Evolutionary conservation across 768 basidiomycete genomes (phyloP), one percentile per base, ranked within the genome.

Genomic region (Guyanaporus albipodus): DNA sequence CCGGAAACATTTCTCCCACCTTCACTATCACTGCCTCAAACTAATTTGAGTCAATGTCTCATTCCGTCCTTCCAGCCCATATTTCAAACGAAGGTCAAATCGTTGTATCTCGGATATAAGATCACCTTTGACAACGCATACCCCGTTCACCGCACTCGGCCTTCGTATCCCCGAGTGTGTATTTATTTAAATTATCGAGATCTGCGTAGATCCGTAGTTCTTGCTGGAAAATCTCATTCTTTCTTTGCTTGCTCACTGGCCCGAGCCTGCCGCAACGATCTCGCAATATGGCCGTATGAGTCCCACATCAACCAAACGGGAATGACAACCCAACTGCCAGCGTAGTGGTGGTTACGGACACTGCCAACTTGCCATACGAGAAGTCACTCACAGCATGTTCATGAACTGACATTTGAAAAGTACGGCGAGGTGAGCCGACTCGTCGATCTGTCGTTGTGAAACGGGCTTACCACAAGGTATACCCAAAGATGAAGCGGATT

Each of bases 301-400:
- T 91, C 83, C 53, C 71, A 70, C 84, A 93, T 85, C 48, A 92
- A 72, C 70, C 76, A 78, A 18, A 90, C 44, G 2, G 90, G 90
- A 52, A 91, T 73, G 38, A 79, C 58, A 23, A 92, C 88, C 90
- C 90, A 92, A 45, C 88, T 91, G 56, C 11, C 46, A 44, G 52
- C 33, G 38, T n/a, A n/a, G 7, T 28, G 51, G 39, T 38, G 14
- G 28, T 44, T 38, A 38, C 29, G 3, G 29, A 38, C 27, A 19
- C 8, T 44, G 28, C 24, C 21, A 32, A 17, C 18, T 8, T 1
- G 4, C 34, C 18, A 37, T 8, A n/a, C 24, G 15, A 33, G 10
- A 35, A 18, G 38, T 21, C 27, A 70, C 82, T 64, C 60, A 88
- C 86, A 91, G 79, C 40, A 75, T 48, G 56, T 91, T 91, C 86